These are phyloP conservation scores for Saccharomycopsis sp. DNA, from an alignment of 805 yeast species.

Conservation along the genomic window DNA sequence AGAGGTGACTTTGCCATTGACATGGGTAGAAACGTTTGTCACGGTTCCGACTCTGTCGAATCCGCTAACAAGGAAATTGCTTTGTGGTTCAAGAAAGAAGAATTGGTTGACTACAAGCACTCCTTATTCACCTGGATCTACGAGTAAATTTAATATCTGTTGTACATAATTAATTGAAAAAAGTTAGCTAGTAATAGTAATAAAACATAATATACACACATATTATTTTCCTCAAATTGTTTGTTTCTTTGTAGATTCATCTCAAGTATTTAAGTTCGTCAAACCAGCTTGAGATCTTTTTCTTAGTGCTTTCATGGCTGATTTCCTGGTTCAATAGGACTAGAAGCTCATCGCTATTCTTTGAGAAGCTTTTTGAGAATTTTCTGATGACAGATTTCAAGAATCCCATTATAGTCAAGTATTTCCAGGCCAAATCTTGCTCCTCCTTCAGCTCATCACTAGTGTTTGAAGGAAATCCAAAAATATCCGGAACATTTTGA, in stretches of 20 bases:
- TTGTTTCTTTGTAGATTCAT: not conserved
- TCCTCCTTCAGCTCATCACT: conserved; percentile 27
- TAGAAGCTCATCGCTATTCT: conserved; percentile 29
- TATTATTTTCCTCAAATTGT: not conserved
- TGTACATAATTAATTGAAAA: not conserved
- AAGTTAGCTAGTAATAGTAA: not conserved
- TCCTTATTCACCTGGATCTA: conserved; percentile 85
- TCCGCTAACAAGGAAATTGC: conserved; percentile 92
- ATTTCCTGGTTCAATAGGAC: conserved; percentile 30
- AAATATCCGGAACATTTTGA: conserved; percentile 26
- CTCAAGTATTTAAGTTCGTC: conserved; percentile 27
- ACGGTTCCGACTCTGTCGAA: conserved; percentile 99
- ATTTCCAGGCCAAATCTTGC: conserved; percentile 37
- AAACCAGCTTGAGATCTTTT: conserved; percentile 29
- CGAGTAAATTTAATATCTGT: conserved; percentile 49
- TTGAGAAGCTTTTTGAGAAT: conserved; percentile 37
- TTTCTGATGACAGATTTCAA: conserved; percentile 36
- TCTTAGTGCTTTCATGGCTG: conserved; percentile 29
- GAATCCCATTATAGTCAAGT: conserved; percentile 32
- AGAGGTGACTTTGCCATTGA: conserved; percentile 99
- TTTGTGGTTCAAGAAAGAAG: conserved; percentile 98
- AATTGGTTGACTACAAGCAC: conserved; percentile 86
- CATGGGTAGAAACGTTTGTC: conserved; percentile 98
- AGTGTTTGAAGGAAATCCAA: not conserved
- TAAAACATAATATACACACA: not conserved